Conservation (phyloP, 176 grass and related monocot species). For the Oryza australiensis region DNA sequence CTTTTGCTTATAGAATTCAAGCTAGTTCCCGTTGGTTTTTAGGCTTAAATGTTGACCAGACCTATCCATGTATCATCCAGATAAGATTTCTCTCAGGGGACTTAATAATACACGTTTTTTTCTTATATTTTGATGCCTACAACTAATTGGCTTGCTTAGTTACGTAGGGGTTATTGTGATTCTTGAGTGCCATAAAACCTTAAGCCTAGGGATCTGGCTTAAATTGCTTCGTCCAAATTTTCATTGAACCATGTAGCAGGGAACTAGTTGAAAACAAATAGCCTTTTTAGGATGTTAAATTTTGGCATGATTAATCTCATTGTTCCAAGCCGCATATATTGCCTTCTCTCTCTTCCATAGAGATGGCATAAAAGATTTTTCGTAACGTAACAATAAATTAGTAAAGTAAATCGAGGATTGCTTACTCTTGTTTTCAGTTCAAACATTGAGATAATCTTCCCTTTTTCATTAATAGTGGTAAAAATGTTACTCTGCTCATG, state of each 20-base stretch:
- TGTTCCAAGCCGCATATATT: neutral
- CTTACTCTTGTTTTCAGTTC: slow-evolving; percentile 1
- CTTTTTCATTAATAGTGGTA: neutral
- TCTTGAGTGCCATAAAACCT: neutral
- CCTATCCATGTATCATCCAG: neutral
- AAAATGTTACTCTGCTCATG: neutral
- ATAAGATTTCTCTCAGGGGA: neutral
- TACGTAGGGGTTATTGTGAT: neutral
- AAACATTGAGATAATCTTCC: neutral
- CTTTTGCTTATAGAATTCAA: slow-evolving; percentile 9
- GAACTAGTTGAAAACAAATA: neutral
- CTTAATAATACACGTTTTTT: neutral
- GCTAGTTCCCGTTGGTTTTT: neutral
- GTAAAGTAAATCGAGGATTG: neutral
- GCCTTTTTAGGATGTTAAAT: neutral
- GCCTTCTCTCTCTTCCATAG: neutral
- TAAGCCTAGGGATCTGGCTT: neutral
- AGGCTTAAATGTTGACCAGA: neutral
- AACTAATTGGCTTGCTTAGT: neutral
- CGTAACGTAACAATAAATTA: neutral
- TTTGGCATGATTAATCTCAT: neutral
- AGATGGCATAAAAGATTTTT: neutral
- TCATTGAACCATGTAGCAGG: neutral
- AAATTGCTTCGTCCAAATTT: neutral
- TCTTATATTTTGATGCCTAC: neutral